These are phyloP conservation scores for Lepidium didymum DNA, from an alignment of 345 rosid species.

Conservation along the genomic window DNA sequence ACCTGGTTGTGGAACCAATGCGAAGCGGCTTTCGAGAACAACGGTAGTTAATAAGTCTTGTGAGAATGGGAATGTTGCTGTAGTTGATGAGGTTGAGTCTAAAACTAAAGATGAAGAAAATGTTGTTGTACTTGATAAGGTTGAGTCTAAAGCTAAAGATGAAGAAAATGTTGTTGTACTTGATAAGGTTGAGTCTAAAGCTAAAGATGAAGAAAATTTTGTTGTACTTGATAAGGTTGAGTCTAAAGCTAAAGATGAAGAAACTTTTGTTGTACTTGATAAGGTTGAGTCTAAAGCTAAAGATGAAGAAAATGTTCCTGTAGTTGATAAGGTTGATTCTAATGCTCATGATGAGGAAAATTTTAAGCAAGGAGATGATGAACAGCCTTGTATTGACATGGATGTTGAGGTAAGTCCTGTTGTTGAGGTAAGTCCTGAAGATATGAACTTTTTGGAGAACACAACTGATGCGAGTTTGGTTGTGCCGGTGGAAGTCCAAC, in stretches of 20 bases:
- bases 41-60: not conserved
- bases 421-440: not conserved
- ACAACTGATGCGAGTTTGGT: not conserved
- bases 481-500: not conserved
- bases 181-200: conserved; percentile 1
- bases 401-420: not conserved
- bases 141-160: not conserved
- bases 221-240: not conserved
- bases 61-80: not conserved
- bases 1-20: conserved; percentile 46
- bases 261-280: not conserved
- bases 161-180: not conserved
- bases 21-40: not conserved
- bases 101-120: not conserved
- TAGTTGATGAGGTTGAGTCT: not conserved
- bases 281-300: not conserved
- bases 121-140: not conserved
- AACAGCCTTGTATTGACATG: not conserved
- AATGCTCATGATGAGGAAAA: not conserved
- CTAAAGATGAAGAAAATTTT: not conserved
- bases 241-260: not conserved
- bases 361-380: not conserved
- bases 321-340: not conserved
- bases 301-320: not conserved
- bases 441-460: not conserved